Percentiles rank a stretch among this genome's conserved stretches.
These are phyloP conservation scores for Phytophthora foliorum DNA, from an alignment of 352 stramenopile genomes.

Conservation along the genomic window DNA sequence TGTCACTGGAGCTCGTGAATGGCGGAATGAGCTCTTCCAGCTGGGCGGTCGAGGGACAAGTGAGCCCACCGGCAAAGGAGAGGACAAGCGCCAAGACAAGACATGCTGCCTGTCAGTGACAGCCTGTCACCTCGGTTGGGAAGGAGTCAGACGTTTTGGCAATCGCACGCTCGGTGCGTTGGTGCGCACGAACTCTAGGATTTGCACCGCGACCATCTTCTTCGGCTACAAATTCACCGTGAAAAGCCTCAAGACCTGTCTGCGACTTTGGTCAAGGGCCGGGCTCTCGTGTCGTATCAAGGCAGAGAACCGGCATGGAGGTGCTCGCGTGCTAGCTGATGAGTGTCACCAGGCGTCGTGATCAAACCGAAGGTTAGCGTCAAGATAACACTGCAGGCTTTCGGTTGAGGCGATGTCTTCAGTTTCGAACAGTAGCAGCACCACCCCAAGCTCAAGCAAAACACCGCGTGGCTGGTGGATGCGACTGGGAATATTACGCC, in stretches of 20 bases:
- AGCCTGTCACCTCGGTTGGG: neutral
- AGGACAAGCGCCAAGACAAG: neutral
- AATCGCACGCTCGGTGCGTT: slow-evolving; percentile 33
- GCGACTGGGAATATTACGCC: too few relatives aligned
- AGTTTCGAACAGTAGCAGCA: neutral
- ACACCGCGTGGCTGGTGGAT: neutral
- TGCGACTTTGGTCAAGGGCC: slow-evolving; percentile 15
- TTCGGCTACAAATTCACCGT: slow-evolving; percentile 20
- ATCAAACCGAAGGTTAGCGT: neutral
- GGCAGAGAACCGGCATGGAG: slow-evolving; percentile 19
- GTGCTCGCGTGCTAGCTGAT: neutral
- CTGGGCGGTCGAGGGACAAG: slow-evolving; percentile 9
- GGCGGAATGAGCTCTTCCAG: slow-evolving; percentile 27
- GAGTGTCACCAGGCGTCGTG: neutral
- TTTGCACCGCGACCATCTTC: slow-evolving; percentile 26
- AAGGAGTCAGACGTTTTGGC: slow-evolving; percentile 25
- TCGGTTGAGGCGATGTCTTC: neutral
- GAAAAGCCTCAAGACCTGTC: slow-evolving; percentile 23
- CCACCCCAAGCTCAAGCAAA: neutral
- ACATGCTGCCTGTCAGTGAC: neutral
- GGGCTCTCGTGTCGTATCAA: slow-evolving; percentile 23
- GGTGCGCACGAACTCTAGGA: slow-evolving; percentile 19
- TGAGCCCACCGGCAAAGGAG: slow-evolving; percentile 17
- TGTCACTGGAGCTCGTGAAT: slow-evolving; percentile 17
- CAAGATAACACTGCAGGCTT: too few relatives aligned